phyloP scores from a whole-genome alignment of 805 yeast genomes.

The Metschnikowia picachoensis region DNA sequence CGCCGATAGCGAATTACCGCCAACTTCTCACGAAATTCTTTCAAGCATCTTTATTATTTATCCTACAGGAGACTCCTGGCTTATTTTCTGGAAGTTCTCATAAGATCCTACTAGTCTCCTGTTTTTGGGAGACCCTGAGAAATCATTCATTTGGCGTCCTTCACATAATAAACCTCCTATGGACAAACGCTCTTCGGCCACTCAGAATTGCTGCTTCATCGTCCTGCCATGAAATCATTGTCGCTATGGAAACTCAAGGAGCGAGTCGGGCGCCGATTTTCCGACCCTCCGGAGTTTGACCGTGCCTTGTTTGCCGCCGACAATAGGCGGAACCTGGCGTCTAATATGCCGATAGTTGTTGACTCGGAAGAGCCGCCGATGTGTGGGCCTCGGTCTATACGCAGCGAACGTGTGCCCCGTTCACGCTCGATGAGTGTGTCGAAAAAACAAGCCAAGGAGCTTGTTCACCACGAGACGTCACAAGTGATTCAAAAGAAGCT shows the following conservation, averaged over 20 bases:
- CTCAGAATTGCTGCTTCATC: not conserved
- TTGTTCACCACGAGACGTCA: constrained; percentile 37
- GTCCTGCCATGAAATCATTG: constrained; percentile 10
- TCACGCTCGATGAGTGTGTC: constrained; percentile 19
- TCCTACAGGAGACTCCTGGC: too few relatives aligned
- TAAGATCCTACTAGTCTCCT: too few relatives aligned
- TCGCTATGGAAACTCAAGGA: constrained; percentile 26
- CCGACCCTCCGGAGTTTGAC: constrained; percentile 22
- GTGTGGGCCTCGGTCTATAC: not conserved
- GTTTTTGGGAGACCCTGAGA: too few relatives aligned
- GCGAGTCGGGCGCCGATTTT: constrained; percentile 26
- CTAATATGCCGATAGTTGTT: constrained; percentile 22
- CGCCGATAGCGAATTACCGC: too few relatives aligned
- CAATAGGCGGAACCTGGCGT: constrained; percentile 20
- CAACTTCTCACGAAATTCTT: too few relatives aligned
- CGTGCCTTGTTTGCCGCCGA: constrained; percentile 10
- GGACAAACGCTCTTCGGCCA: not conserved
- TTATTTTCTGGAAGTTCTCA: too few relatives aligned
- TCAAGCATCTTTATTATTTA: too few relatives aligned
- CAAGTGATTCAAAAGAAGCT: constrained; percentile 36
- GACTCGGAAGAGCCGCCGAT: constrained; percentile 14
- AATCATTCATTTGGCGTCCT: too few relatives aligned
- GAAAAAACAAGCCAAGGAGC: constrained; percentile 33
- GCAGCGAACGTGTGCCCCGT: constrained; percentile 4
- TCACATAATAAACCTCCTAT: too few relatives aligned